These are phyloP conservation scores for Ulvella scutata DNA, from an alignment of 139 green algal species.

Conservation along the genomic window DNA sequence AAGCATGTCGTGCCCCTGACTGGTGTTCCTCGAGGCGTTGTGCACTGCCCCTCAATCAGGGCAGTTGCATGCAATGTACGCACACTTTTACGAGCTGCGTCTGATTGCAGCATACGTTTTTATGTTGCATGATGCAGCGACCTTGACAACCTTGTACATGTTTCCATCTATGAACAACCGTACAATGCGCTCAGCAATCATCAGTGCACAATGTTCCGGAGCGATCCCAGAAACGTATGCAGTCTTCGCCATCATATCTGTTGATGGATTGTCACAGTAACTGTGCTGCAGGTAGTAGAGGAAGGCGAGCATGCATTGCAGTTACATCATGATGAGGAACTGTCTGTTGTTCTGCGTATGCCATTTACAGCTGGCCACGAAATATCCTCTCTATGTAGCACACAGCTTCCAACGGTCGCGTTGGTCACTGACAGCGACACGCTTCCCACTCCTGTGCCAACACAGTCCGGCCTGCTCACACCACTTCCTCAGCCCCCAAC, in stretches of 20 bases:
- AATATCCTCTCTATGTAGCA: neutral
- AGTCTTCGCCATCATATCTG: no score
- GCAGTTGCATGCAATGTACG: neutral
- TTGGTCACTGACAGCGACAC: no score
- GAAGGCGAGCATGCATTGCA: neutral
- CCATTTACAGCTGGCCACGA: neutral
- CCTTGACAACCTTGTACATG: no score
- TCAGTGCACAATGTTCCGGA: no score
- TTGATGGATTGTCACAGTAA: no score
- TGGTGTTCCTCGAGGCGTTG: neutral
- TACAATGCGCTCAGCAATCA: no score
- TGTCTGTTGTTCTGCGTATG: neutral
- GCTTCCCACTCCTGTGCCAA: neutral
- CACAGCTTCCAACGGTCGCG: no score
- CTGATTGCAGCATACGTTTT: no score
- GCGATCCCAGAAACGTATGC: no score
- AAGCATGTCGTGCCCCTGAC: neutral
- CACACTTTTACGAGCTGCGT: no score
- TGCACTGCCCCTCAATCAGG: neutral
- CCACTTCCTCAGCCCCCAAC: neutral
- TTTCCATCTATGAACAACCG: no score
- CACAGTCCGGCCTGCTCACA: neutral
- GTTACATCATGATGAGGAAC: neutral
- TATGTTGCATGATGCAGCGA: no score
- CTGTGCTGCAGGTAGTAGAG: neutral